phyloP scores from a whole-genome alignment of 345 rosid genomes.

The Salix exigua region DNA sequence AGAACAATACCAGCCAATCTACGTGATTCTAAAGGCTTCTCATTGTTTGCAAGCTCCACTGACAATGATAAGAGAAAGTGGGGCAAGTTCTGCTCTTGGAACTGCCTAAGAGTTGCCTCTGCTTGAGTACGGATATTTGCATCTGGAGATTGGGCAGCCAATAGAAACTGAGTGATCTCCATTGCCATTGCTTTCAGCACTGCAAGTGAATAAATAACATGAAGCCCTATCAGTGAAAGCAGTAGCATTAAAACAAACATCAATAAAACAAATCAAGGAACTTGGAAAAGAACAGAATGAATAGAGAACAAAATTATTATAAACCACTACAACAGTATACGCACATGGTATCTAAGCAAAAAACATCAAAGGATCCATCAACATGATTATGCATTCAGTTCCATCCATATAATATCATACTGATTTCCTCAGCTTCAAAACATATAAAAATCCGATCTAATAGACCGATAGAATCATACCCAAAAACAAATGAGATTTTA shows the following conservation, averaged over 20 bases:
- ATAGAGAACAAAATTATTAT: not conserved
- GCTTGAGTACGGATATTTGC: conserved; percentile 73
- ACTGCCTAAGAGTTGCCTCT: conserved; percentile 61
- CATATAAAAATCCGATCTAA: not conserved
- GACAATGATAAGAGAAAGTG: conserved; percentile 66
- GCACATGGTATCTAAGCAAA: not conserved
- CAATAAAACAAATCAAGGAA: not conserved
- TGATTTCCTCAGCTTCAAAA: not conserved
- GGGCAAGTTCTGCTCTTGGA: conserved; percentile 82
- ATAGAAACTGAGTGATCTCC: conserved; percentile 79
- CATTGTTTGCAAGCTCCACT: conserved; percentile 73
- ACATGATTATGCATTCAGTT: not conserved
- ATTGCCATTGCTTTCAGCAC: conserved; percentile 57
- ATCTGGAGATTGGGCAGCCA: conserved; percentile 82
- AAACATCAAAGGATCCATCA: not conserved
- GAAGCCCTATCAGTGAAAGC: not conserved
- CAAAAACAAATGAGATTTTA: not conserved
- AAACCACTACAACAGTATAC: not conserved
- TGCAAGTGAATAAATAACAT: conserved; percentile 13
- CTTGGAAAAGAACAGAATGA: not conserved
- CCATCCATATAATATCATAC: not conserved
- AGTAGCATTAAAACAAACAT: not conserved
- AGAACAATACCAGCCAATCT: conserved; percentile 87
- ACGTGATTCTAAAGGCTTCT: conserved; percentile 77
- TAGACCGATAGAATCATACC: not conserved